Evolutionary conservation across 2,329 filamentous ascomycete species (phyloP).

Genomic region (Aspergillus latus): DNA sequence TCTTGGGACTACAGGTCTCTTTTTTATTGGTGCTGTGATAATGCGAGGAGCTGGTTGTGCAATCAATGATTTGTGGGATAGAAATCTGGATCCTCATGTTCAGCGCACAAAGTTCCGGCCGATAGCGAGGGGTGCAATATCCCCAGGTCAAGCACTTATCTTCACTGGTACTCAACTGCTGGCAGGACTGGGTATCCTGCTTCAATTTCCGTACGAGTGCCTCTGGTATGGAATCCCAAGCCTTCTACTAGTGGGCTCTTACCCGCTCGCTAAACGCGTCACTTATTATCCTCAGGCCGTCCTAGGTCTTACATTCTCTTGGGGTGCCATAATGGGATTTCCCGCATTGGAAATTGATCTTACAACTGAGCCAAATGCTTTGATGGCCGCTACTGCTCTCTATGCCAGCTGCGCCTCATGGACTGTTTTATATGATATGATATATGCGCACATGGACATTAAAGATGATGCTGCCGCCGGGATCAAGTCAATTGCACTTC

Average conservation of each 20-base stretch:
- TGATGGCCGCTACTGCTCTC: conserved; percentile 42
- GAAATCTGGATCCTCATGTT: conserved; percentile 54
- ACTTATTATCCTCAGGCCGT: conserved; percentile 56
- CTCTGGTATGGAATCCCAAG: conserved; percentile 47
- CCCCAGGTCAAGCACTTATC: conserved; percentile 43
- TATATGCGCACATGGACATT: conserved; percentile 55
- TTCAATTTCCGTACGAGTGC: conserved; percentile 44
- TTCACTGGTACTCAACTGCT: conserved; percentile 48
- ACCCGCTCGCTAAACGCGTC: conserved; percentile 54
- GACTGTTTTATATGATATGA: conserved; percentile 53
- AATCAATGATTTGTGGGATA: conserved; percentile 59
- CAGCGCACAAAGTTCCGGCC: conserved; percentile 53
- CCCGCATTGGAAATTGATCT: conserved; percentile 48
- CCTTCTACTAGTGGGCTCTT: conserved; percentile 46
- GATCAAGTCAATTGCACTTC: conserved; percentile 53
- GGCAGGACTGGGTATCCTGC: conserved; percentile 42
- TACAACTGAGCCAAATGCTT: conserved; percentile 36
- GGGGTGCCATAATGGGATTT: conserved; percentile 51
- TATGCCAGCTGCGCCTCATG: conserved; percentile 51
- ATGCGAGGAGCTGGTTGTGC: conserved; percentile 54
- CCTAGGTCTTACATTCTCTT: conserved; percentile 52
- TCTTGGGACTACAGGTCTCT: conserved; percentile 39
- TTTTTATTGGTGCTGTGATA: conserved; percentile 48
- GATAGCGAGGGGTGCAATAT: conserved; percentile 54
- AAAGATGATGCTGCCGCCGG: conserved; percentile 51